Evolutionary conservation across 345 rosid species (phyloP), one percentile per base, ranked within the genome.

Genomic region (Acer negundo): DNA sequence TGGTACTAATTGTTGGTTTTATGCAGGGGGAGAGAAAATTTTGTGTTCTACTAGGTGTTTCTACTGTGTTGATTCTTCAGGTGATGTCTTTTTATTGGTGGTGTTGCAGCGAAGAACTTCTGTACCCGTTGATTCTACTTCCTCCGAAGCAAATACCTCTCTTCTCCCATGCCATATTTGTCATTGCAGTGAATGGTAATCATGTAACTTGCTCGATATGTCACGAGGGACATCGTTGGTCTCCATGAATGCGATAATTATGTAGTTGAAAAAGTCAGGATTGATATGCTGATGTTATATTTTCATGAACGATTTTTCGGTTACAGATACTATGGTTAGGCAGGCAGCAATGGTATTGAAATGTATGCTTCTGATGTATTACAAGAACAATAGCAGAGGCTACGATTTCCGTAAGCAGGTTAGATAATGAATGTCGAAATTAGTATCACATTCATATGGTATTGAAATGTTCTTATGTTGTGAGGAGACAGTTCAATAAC

Each of bases 121-220:
- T 97, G 79, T 87, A 86, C 77, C 99, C 98, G 75, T 82, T 97
- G 81, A 73, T 92, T 80, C 91, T 97, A 97, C 90, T 94, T 72
- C 99, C 99, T 79, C 98, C 99, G 13, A 97, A 90, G 77, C 82
- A 92, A 73, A 93, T 94, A 64, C 97, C 98, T 69, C 97, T 95
- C 76, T 97, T 97, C 80, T 97, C 97, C 98, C 98, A 94, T 79
- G 97, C 97, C 65, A 85, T 93, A 79, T 97, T 97, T 72, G 88
- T 94, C 83, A 91, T 97, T 74, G 81, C 93, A 78, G 97, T 94
- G 78, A 97, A 97, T 84, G 99, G 99, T 97, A 15, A 49, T 15
- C 79, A 31, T 69, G 75, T 69, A 76, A 46, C 66, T 15, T 16
- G 24, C 66, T 49, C 74, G 10, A 53, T 53, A 53, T 53, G n/a